Percentiles rank a stretch among this genome's conserved stretches.
phyloP scores from a whole-genome alignment of 192 early-diverging fungal species.

The Entomortierella lignicola region DNA sequence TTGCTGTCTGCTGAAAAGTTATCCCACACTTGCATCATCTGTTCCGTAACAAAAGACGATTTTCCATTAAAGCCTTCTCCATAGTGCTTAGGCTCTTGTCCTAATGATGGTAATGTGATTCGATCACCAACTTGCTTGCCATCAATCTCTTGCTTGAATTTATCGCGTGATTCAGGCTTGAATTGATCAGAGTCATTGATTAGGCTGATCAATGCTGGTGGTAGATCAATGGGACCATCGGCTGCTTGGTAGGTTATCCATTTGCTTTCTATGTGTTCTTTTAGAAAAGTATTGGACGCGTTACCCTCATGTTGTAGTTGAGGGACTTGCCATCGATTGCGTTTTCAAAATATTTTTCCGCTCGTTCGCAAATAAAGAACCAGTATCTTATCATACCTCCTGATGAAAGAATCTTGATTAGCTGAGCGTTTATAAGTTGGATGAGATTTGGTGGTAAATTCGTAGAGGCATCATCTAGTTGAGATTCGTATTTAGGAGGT shows the following conservation, averaged over 20 bases:
- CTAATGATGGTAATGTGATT: conserved; percentile 4
- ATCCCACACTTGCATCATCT: conserved; percentile 29
- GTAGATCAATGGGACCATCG: background rate
- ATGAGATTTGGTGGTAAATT: no score
- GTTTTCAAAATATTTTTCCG: no score
- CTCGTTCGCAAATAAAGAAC: no score
- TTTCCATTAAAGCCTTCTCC: background rate
- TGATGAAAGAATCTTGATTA: no score
- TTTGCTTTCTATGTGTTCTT: background rate
- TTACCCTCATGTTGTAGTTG: no score
- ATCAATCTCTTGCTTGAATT: background rate
- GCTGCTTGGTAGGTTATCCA: background rate
- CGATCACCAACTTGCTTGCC: background rate
- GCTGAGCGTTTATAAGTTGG: no score
- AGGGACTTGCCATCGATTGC: no score
- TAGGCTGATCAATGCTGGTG: background rate
- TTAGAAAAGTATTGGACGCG: background rate
- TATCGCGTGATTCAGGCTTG: background rate
- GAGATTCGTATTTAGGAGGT: no score
- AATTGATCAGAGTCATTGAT: background rate
- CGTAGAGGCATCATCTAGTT: no score
- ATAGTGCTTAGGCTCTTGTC: conserved; percentile 19
- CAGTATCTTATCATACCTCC: no score
- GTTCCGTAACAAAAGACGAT: conserved; percentile 21
- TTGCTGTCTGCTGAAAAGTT: background rate